Evolutionary conservation across 2,329 filamentous ascomycete species (phyloP).

Genomic region (Pseudogymnoascus sp.): DNA sequence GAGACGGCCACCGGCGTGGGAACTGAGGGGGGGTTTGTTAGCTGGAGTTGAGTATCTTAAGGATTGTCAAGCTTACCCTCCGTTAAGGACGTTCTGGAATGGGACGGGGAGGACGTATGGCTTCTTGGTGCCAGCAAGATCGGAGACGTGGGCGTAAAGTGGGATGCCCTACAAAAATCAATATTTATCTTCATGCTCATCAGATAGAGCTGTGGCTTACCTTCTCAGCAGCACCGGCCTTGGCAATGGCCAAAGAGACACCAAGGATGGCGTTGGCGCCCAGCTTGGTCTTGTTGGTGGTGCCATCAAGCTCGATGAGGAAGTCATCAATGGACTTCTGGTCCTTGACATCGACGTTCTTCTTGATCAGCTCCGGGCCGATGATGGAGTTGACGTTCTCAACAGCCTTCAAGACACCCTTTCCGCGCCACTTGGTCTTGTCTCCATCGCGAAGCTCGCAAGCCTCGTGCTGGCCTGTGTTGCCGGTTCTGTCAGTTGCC

Average conservation of each 20-base stretch:
- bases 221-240: constrained; percentile 85
- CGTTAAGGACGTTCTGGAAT: constrained; percentile 92
- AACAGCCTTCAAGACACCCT: constrained; percentile 81
- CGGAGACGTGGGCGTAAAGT: constrained; percentile 80
- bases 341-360: constrained; percentile 77
- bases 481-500: constrained; percentile 19
- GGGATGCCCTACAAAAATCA: constrained; percentile 52
- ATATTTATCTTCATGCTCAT: constrained; percentile 10
- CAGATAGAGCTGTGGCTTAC: constrained; percentile 28
- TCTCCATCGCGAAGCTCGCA: constrained; percentile 86
- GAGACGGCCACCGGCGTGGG: constrained; percentile 92
- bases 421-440: constrained; percentile 77
- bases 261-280: constrained; percentile 85
- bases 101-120: constrained; percentile 83
- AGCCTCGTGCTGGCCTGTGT: constrained; percentile 75
- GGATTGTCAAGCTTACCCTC: constrained; percentile 33
- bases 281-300: constrained; percentile 77
- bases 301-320: constrained; percentile 77
- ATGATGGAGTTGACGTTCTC: constrained; percentile 78
- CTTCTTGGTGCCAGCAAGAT: constrained; percentile 84
- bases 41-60: constrained; percentile 21
- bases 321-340: constrained; percentile 77
- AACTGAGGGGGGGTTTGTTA: constrained; percentile 41
- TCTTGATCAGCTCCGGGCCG: constrained; percentile 72
- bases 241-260: constrained; percentile 75